A percentile compares a stretch with the other conserved stretches of the same genome.
Conservation (phyloP, 306 rosid species). For the Neltuma alba region DNA sequence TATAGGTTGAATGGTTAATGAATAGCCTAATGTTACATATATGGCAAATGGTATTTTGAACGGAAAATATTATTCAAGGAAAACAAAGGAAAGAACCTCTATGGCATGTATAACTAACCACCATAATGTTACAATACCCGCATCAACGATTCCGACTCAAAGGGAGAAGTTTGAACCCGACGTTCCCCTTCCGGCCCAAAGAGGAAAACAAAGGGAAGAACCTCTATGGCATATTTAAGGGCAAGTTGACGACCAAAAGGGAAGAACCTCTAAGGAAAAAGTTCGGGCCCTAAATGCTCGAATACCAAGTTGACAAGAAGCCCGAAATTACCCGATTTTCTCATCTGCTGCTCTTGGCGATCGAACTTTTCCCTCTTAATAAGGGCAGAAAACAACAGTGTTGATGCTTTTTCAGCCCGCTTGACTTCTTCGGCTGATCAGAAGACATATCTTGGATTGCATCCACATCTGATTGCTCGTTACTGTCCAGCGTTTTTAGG, state of each 20-base stretch:
- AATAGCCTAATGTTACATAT: constrained; percentile 23
- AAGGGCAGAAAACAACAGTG: constrained; percentile 52
- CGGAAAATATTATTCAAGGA: constrained; percentile 3
- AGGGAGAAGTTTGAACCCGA: too few relatives aligned
- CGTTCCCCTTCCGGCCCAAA: too few relatives aligned
- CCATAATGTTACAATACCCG: background rate
- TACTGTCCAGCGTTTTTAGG: constrained; percentile 14
- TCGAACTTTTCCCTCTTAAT: background rate
- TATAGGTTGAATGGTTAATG: background rate
- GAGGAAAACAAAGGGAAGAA: too few relatives aligned
- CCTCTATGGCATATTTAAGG: too few relatives aligned
- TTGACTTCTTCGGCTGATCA: constrained; percentile 35
- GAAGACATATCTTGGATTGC: constrained; percentile 24
- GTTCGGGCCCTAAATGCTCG: constrained; percentile 2
- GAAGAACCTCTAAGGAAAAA: too few relatives aligned
- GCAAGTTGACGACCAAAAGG: too few relatives aligned
- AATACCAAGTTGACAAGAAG: constrained; percentile 4
- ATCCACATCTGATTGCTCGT: constrained; percentile 27
- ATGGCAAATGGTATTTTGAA: background rate
- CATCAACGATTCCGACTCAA: too few relatives aligned
- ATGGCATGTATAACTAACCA: background rate
- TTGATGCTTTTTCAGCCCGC: constrained; percentile 25
- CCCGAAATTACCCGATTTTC: constrained; percentile 1
- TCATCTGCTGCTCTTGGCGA: background rate
- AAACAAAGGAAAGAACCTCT: background rate